Conservation (phyloP, 345 rosid genomes). For the Aethionema arabicum region DNA sequence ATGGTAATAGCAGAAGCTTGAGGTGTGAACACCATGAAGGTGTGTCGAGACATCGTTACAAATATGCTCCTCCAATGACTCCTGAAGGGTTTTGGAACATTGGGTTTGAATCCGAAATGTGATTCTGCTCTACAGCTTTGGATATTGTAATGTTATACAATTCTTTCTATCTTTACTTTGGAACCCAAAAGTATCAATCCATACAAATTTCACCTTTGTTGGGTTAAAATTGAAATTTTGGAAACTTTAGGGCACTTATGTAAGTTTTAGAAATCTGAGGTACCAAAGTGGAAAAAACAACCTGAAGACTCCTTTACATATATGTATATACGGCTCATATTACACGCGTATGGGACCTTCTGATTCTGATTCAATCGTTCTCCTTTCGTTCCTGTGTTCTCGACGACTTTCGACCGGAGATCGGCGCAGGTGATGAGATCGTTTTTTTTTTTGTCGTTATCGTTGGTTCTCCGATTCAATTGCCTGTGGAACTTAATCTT, state of each 20-base stretch:
- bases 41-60: conserved; percentile 89
- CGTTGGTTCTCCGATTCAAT: conserved; percentile 1
- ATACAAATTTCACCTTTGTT: not conserved
- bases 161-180: not conserved
- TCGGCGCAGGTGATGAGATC: conserved; percentile 26
- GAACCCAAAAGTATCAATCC: not conserved
- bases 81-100: conserved; percentile 98
- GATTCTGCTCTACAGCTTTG: conserved; percentile 22
- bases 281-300: conserved; percentile 4
- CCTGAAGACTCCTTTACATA: not conserved
- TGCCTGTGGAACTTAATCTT: conserved; percentile 6
- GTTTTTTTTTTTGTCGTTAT: not conserved
- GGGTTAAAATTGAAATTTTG: not conserved
- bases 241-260: not conserved
- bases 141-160: not conserved
- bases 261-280: conserved; percentile 11
- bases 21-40: conserved; percentile 94
- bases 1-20: conserved; percentile 36
- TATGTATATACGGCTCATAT: not conserved
- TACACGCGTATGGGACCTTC: not conserved
- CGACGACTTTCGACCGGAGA: conserved; percentile 15
- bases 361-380: conserved; percentile 15
- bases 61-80: conserved; percentile 75
- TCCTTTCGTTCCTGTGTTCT: conserved; percentile 1
- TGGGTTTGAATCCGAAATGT: conserved; percentile 93